Percentiles rank a stretch among this genome's conserved stretches.
Conservation (phyloP, 2,329 filamentous ascomycete genomes). For the Apiospora saccharicola region DNA sequence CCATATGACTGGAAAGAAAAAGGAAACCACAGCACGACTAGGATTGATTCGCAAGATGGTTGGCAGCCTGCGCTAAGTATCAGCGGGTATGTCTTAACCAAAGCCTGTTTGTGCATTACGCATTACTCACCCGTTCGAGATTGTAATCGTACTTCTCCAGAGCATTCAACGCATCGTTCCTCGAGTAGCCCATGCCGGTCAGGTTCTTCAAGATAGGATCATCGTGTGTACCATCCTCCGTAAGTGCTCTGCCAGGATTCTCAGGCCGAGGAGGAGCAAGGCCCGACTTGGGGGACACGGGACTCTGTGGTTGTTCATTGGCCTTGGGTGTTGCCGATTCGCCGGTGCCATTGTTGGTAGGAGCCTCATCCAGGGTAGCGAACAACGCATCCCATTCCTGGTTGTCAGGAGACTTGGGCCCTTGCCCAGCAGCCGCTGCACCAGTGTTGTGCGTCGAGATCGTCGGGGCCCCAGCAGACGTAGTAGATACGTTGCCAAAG, state of each 20-base stretch:
- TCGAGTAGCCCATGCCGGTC: slow-evolving; percentile 86
- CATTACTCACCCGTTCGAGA: slow-evolving; percentile 80
- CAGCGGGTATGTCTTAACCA: not conserved
- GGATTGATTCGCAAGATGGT: slow-evolving; percentile 26
- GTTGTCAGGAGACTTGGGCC: slow-evolving; percentile 52
- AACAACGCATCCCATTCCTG: slow-evolving; percentile 98
- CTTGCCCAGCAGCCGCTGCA: slow-evolving; percentile 45
- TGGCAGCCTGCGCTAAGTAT: slow-evolving; percentile 24
- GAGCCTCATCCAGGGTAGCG: slow-evolving; percentile 73
- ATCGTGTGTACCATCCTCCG: slow-evolving; percentile 80
- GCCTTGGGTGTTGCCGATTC: slow-evolving; percentile 27
- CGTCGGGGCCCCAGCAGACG: slow-evolving; percentile 41
- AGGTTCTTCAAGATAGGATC: slow-evolving; percentile 91
- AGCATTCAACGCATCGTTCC: slow-evolving; percentile 76
- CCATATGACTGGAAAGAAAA: not conserved
- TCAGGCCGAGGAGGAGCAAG: slow-evolving; percentile 37
- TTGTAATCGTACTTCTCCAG: slow-evolving; percentile 97
- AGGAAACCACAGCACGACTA: not conserved
- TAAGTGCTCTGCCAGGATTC: slow-evolving; percentile 69
- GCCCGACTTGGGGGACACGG: slow-evolving; percentile 35
- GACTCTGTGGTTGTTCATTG: slow-evolving; percentile 35
- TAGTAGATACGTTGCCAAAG: slow-evolving; percentile 57
- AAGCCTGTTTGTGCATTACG: not conserved
- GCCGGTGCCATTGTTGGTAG: slow-evolving; percentile 32
- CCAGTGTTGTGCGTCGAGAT: slow-evolving; percentile 41